phyloP scores from a whole-genome alignment of 1,284 basidiomycete genomes.

The Naganishia sp. region DNA sequence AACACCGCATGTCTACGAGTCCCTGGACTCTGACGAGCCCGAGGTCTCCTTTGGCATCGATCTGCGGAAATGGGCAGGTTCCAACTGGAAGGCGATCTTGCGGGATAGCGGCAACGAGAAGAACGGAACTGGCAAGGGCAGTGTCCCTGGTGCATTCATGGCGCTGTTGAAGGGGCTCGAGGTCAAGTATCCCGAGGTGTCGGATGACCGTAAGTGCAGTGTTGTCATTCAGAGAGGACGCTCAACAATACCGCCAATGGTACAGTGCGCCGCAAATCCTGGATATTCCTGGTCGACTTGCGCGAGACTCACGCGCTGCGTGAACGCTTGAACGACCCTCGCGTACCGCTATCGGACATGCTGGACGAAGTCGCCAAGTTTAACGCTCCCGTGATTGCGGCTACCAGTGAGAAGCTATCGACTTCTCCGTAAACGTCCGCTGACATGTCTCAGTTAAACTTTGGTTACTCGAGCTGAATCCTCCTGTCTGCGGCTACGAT shows the following conservation, averaged over 20 bases:
- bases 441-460: slow-evolving; percentile 60
- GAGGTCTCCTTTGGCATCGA: slow-evolving; percentile 88
- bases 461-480: slow-evolving; percentile 81
- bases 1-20: slow-evolving; percentile 77
- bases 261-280: slow-evolving; percentile 79
- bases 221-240: not conserved
- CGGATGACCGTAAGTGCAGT: slow-evolving; percentile 64
- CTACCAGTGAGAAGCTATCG: slow-evolving; percentile 52
- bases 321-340: slow-evolving; percentile 73
- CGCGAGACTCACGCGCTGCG: slow-evolving; percentile 77
- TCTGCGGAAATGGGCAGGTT: slow-evolving; percentile 76
- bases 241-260: not conserved
- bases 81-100: slow-evolving; percentile 56
- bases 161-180: slow-evolving; percentile 67
- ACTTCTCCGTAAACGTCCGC: not conserved
- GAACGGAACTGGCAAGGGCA: slow-evolving; percentile 42
- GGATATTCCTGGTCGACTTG: slow-evolving; percentile 88
- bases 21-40: slow-evolving; percentile 71
- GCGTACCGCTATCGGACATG: slow-evolving; percentile 64
- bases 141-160: slow-evolving; percentile 71
- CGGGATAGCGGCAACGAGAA: slow-evolving; percentile 62
- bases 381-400: slow-evolving; percentile 81
- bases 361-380: slow-evolving; percentile 70
- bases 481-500: slow-evolving; percentile 73
- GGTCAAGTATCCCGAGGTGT: slow-evolving; percentile 65